Base-by-base conservation (phyloP, 179 eudicot species). In the Actinidia chinensis region DNA sequence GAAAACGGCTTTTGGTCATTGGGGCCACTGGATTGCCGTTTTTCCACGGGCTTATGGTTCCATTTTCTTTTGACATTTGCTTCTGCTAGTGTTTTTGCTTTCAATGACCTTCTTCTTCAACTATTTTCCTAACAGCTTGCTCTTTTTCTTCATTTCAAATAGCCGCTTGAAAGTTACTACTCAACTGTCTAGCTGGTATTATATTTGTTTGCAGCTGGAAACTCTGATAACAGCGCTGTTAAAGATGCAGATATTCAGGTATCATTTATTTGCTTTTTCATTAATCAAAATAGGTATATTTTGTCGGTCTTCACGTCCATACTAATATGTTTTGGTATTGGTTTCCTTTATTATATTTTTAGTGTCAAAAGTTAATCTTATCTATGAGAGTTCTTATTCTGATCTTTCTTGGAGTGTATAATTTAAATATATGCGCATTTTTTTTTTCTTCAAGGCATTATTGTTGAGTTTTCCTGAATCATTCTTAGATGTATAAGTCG, bases 211-310 rank as follows among this genome's bases (percentile, higher is more conserved):
- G 71, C 93, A 95, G 99, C 85, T 95, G 81, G 98, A 93, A 75
- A 81, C 82, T 67, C 82, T 90, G 83, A 58, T 93, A 23, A 79
- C 81, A 82, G 69, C 76, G 97, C 86, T 76, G 88, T 84, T 58
- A 87, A 83, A 68, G 98, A 91, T 73, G 83, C 90, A 52, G 98
- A 93, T 64, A 86, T 91, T 83, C 95, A 91, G 98, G 98, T 95
- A 83, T 76, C 56, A 23, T 43, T 9, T 48, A 42, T 68, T 36
- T 40, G 6, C 9, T 66, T 8, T 14, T 8, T 20, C 13, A 5
- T 54, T 36, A 36, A 2, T 66, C 18, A 9, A 43, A 42, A 25
- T 25, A 9, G 28, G 10, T n/a, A 8, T 60, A 4, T 25, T 63
- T 63, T 33, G 43, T 25, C n/a, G n/a, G 1, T 28, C 43, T 9